These are phyloP conservation scores for Cucurbita moschata DNA, from an alignment of 306 rosid species.

Conservation along the genomic window DNA sequence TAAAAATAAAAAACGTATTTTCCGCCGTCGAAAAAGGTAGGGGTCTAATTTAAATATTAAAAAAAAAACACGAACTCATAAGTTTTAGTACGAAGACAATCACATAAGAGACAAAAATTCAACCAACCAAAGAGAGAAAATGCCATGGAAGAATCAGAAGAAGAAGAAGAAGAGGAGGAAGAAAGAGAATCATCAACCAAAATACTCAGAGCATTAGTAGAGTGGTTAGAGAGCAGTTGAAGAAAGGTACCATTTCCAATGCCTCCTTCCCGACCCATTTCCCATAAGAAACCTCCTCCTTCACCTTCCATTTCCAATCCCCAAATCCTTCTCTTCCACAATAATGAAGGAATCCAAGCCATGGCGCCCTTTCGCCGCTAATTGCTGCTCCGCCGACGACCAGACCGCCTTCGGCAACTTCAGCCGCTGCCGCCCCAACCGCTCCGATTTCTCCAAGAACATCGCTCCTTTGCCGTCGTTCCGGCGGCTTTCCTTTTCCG, in stretches of 20 bases:
- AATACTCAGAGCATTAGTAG: not conserved
- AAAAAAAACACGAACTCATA: not conserved
- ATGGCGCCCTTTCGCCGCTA: constrained; percentile 31
- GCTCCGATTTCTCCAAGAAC: constrained; percentile 56
- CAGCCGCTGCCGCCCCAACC: constrained; percentile 60
- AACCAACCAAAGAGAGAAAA: not conserved
- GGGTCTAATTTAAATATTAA: too few species aligned
- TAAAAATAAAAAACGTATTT: too few species aligned
- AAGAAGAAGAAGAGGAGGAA: not conserved
- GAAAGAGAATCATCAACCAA: not conserved
- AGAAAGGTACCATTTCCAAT: not conserved
- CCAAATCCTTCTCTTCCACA: not conserved
- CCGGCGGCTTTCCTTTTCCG: constrained; percentile 63
- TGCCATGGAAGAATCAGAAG: not conserved
- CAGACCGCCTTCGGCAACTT: constrained; percentile 39
- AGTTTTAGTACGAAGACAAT: not conserved
- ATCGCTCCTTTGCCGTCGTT: constrained; percentile 62
- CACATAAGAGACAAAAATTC: not conserved
- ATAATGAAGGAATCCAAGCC: constrained; percentile 13
- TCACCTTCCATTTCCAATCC: not conserved
- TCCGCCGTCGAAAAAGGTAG: too few species aligned
- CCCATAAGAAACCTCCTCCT: constrained; percentile 1
- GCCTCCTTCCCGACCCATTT: not conserved
- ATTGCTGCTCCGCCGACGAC: constrained; percentile 32
- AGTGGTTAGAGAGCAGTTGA: constrained; percentile 18